Evolutionary conservation across 495 filamentous ascomycete species (phyloP).

Genomic region (Lasiosphaeria ovina): DNA sequence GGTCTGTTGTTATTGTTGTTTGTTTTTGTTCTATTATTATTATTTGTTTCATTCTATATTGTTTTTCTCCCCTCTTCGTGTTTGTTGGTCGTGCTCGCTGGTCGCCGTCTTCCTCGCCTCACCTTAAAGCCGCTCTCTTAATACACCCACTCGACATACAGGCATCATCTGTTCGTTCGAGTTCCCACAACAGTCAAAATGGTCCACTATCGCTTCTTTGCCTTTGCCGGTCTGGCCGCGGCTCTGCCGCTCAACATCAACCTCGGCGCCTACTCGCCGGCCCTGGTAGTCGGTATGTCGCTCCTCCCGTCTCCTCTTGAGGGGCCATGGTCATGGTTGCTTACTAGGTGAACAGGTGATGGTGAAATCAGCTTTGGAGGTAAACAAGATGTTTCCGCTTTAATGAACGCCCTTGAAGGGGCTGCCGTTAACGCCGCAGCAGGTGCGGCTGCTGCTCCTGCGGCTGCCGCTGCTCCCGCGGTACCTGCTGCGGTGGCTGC

Average conservation of each 20-base stretch:
- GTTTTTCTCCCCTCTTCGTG: too few species aligned
- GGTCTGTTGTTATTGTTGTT: slow-evolving; percentile 20
- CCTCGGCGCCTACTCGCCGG: slow-evolving; percentile 58
- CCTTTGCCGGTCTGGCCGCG: slow-evolving; percentile 41
- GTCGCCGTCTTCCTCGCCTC: slow-evolving; percentile 20
- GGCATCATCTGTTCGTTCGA: slow-evolving; percentile 2
- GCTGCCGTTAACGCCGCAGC: slow-evolving; percentile 47
- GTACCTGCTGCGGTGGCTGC: slow-evolving; percentile 14
- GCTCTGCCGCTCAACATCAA: slow-evolving; percentile 61
- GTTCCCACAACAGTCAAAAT: slow-evolving; percentile 31
- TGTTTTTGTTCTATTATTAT: slow-evolving; percentile 25
- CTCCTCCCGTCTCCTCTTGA: not conserved
- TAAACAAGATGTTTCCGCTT: slow-evolving; percentile 48
- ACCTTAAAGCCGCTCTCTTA: slow-evolving; percentile 16
- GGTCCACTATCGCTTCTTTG: slow-evolving; percentile 41
- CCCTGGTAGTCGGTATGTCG: slow-evolving; percentile 42
- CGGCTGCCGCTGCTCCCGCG: slow-evolving; percentile 22
- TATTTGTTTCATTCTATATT: slow-evolving; percentile 19
- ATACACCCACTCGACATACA: slow-evolving; percentile 9
- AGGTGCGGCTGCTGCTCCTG: slow-evolving; percentile 23
- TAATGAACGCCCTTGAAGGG: slow-evolving; percentile 50
- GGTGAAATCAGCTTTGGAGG: slow-evolving; percentile 60
- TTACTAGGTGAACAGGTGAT: slow-evolving; percentile 53
- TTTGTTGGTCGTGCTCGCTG: slow-evolving; percentile 41
- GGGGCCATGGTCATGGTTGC: not conserved